Base-by-base conservation (phyloP, 108 stramenopile species). In the Cyclotella cryptica region DNA sequence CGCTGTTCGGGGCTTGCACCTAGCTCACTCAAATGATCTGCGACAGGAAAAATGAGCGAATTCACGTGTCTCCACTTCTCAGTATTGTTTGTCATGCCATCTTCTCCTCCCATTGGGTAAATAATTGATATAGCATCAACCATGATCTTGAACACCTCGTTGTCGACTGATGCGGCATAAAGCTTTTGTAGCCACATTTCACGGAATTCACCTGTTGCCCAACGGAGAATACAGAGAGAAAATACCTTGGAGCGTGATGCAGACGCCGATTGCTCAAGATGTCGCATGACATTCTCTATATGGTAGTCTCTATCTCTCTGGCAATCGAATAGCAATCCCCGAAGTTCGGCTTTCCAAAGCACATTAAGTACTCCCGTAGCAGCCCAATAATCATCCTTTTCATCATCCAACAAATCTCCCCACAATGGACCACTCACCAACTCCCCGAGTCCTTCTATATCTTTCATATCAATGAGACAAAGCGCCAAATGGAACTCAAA, bases 321-420 rank as follows among this genome's bases (percentile, higher is more conserved):
- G n/a, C 47, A 3, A n/a, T 49, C 47, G 2, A 17, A 17, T 49
- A 9, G 47, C 35, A 35, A 35, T 5, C 35, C 35, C n/a, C 47
- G 47, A 49, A 49, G 47, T 49, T 49, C 47, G 1, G 47, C 47
- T 9, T 49, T 49, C 47, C 47, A 49, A 3, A 3, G 3, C n/a
- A 49, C 47, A 49, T 49, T 49, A 17, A 49, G 47, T n/a, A 49
- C 18, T n/a, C 47, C 47, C 47, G n/a, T n/a, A 49, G 15, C 47
- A 9, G 15, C n/a, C 47, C 47, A 49, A 49, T 49, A 49, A 17
- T 49, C 47, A 49, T 49, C n/a, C 47, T 49, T 49, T n/a, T n/a
- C n/a, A 49, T 9, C 47, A 3, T 49, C 47, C 9, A 9, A 3
- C 47, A 49, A n/a, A 9, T n/a, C n/a, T 49, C 47, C 47, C 47